These are phyloP conservation scores for Verticillium nubilum DNA, from an alignment of 2,329 filamentous ascomycete genomes.

Conservation along the genomic window DNA sequence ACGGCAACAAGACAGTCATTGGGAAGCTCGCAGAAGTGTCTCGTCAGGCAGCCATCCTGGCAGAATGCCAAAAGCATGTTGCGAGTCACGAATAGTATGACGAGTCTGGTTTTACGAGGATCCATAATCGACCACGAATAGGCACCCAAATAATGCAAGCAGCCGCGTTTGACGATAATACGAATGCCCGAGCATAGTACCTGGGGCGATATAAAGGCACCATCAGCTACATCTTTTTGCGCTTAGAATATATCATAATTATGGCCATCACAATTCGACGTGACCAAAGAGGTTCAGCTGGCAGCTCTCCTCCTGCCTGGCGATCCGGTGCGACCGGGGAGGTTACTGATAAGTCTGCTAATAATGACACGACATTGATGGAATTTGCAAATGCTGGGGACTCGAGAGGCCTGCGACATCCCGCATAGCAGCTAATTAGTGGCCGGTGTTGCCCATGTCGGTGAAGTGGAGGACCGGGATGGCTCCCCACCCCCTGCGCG, in stretches of 20 bases:
- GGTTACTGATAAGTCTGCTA: neutral
- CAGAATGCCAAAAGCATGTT: constrained; percentile 58
- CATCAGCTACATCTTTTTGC: no score
- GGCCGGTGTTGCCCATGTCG: neutral
- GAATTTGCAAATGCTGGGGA: neutral
- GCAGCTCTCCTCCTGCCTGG: neutral
- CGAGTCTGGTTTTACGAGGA: neutral
- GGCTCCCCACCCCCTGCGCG: neutral
- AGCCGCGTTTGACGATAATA: neutral
- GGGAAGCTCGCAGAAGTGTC: constrained; percentile 71
- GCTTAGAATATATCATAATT: no score
- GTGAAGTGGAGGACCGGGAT: neutral
- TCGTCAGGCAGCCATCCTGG: constrained; percentile 70
- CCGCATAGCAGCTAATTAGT: neutral
- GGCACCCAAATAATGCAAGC: neutral
- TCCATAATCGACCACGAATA: neutral
- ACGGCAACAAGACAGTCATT: constrained; percentile 78
- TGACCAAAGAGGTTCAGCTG: no score
- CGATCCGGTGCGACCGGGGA: neutral
- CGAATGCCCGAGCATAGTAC: no score
- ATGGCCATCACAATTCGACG: no score
- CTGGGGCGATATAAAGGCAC: no score
- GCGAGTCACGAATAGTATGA: constrained; percentile 29
- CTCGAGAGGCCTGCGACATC: neutral
- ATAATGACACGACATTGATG: neutral